Conservation (phyloP, 345 rosid genomes). For the Ceriops decandra region DNA sequence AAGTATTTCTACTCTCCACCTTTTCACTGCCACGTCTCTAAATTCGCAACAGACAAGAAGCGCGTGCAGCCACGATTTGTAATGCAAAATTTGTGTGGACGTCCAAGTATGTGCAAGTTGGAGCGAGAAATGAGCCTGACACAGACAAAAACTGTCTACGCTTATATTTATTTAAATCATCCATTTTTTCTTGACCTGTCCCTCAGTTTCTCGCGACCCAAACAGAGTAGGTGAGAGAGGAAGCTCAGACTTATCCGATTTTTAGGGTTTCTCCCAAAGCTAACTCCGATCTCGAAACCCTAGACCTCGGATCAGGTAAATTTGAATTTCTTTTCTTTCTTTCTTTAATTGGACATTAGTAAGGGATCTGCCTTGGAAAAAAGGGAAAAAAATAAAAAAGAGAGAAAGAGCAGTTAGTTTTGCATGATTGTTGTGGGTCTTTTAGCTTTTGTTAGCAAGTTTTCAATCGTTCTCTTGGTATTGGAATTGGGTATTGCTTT, state of each 20-base stretch:
- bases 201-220: neutral
- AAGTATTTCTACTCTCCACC: too few species aligned
- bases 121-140: too few species aligned
- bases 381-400: too few species aligned
- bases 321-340: neutral
- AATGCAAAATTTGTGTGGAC: too few species aligned
- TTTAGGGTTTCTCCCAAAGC: conserved; percentile 20
- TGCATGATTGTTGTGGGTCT: too few species aligned
- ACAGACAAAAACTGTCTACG: too few species aligned
- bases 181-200: too few species aligned
- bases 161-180: neutral
- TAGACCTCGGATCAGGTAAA: conserved; percentile 36
- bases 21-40: too few species aligned
- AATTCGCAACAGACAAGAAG: too few species aligned
- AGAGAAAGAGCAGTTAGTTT: too few species aligned
- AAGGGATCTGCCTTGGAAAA: neutral
- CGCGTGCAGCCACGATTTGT: too few species aligned
- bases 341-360: neutral
- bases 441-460: neutral
- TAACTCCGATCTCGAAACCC: conserved; percentile 22
- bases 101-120: too few species aligned
- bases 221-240: neutral
- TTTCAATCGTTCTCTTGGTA: neutral
- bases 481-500: neutral
- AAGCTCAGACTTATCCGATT: conserved; percentile 25